A percentile compares a stretch with the other conserved stretches of the same genome.
phyloP scores from a whole-genome alignment of 176 grass and related monocot genomes.

The Avena eriantha region DNA sequence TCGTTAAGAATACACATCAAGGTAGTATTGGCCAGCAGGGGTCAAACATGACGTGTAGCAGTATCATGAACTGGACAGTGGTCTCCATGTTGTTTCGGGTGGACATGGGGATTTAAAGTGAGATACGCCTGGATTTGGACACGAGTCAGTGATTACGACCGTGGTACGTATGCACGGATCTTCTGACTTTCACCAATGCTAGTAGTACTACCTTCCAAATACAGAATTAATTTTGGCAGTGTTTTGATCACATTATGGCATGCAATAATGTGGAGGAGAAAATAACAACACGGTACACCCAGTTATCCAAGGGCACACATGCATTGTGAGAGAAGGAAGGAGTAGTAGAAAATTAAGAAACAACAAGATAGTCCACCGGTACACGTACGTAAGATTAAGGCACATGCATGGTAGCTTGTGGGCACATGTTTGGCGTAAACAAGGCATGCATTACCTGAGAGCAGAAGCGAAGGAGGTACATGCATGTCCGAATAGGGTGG shows the following conservation, averaged over 20 bases:
- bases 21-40: background rate
- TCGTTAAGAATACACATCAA: background rate
- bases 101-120: slow-evolving; percentile 3
- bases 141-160: background rate
- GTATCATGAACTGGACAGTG: background rate
- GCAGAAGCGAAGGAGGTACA: background rate
- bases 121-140: slow-evolving; percentile 24
- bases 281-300: background rate
- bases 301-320: background rate
- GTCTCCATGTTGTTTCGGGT: background rate
- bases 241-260: background rate
- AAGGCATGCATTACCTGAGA: background rate
- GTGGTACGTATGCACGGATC: background rate
- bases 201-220: background rate
- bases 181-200: too few species aligned
- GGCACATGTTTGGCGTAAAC: background rate
- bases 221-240: background rate
- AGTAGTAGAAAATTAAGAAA: background rate
- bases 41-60: background rate
- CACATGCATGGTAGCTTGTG: slow-evolving; percentile 6
- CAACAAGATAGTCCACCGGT: background rate
- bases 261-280: background rate
- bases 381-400: background rate
- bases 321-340: background rate
- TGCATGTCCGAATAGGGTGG: background rate